Evolutionary conservation across 2,329 filamentous ascomycete species (phyloP), one percentile per base, ranked within the genome.

Genomic region (Corynespora cassiicola): DNA sequence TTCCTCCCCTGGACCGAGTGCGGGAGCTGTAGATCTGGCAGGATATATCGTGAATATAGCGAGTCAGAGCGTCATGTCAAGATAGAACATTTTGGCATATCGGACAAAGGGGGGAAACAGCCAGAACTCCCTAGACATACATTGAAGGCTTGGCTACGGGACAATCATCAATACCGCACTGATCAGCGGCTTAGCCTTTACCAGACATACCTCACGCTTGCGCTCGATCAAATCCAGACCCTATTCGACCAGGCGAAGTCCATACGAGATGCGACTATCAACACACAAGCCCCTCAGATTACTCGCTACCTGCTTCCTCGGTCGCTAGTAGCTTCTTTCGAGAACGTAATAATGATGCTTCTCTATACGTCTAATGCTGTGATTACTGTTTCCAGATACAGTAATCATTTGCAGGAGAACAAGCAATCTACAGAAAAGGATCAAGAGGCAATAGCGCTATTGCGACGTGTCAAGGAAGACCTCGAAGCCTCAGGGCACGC

Each of bases 241-340:
- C 17, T 41, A 5, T 20, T 14, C 26, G 21, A 7, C 18, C 36
- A 31, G 23, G 31, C 11, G 6, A 36, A 17, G 17, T 5, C 17
- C 15, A 41, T 41, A 10, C 19, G 38, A 16, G 31, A 41, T 7
- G 38, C 31, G 9, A 32, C 36, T 21, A 23, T 23, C 8, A 36
- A 18, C 12, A 15, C 17, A 16, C 16, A 36, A 8, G 7, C 15
- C 14, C 21, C 25, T 14, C 22, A 16, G 15, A 17, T 32, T 31
- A 14, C 26, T 3, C 25, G 26, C 18, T 36, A 18, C 26, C 34
- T 18, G 32, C 32, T 41, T 16, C 38, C 38, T 3, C 18, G 18
- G 15, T 41, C 38, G 15, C 25, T 41, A 4, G 31, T 41, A 16
- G 31, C 17, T 12, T n/a, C 38, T 3, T 22, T 41, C 7, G 38